Evolutionary conservation across 23 red algal species (phyloP), one percentile per base, ranked within the genome.

Genomic region (Gracilaria domingensis): DNA sequence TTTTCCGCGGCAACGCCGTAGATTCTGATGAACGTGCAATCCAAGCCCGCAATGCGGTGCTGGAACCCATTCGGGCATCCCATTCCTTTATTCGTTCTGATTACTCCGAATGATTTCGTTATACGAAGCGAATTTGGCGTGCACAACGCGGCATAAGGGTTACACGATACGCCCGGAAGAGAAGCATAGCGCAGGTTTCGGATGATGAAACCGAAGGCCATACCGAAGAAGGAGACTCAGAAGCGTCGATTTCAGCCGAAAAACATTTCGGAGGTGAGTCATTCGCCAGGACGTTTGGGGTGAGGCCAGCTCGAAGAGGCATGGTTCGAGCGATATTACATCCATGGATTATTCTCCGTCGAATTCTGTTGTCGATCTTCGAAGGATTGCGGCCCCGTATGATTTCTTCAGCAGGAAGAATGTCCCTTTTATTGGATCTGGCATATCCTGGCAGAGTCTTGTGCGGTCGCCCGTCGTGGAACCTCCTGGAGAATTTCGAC

Each of bases 51-150:
- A 53, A 78, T 16, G 13, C 70, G 17, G 33, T 86, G 92, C 45
- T 88, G 42, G 32, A 87, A 40, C 74, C 88, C 39, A 40, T 82
- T 26, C 61, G 56, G 35, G 57, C 71, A 37, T 56, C 72, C 18
- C 92, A 72, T 75, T 82, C 92, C 20, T 23, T 70, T 54, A 87
- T 85, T 57, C 69, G 77, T 16, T 53, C 30, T 67, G 92, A 87
- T 87, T 94, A 87, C 56, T 17, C 71, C 29, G 92, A 56, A 0
- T 94, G 92, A 83, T 28, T 94, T 53, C 82, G 92, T 25, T 81
- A 88, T 47, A 83, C 92, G 4, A 94, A 94, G 59, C 66, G 55
- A 20, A 74, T 94, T 29, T 94, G 92, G 83, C 92, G 92, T 0
- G 92, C 92, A 12, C 92, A 94, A 62, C 65, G 92, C 34, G 66